Conservation (phyloP, 169 alveolate genomes). For the Cryptosporidium viatorum region DNA sequence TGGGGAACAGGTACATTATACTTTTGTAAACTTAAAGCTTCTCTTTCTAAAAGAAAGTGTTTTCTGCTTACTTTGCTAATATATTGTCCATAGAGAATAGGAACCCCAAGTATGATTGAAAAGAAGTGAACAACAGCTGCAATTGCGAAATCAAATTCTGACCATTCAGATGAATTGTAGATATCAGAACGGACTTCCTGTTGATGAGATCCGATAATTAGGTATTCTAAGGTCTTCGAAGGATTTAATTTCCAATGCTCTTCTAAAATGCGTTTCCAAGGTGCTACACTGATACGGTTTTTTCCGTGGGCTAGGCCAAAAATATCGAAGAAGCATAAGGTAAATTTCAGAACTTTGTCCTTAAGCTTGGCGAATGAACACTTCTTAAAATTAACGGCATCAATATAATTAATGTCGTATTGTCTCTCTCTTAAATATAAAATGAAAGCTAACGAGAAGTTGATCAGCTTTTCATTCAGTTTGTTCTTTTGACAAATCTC, state of each 20-base stretch:
- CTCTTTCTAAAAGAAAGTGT: slow-evolving; percentile 36
- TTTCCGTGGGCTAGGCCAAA: slow-evolving; percentile 65
- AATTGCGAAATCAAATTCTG: slow-evolving; percentile 58
- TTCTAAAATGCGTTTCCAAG: slow-evolving; percentile 61
- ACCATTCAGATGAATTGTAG: slow-evolving; percentile 56
- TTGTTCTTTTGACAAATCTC: slow-evolving; percentile 31
- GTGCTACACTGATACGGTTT: slow-evolving; percentile 18
- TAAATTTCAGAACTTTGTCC: slow-evolving; percentile 1
- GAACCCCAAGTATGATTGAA: slow-evolving; percentile 36
- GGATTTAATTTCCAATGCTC: slow-evolving; percentile 68
- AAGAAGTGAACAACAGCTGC: slow-evolving; percentile 54
- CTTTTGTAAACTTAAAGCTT: slow-evolving; percentile 40
- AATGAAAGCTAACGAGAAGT: slow-evolving; percentile 44
- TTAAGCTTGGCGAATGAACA: background rate
- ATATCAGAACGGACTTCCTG: slow-evolving; percentile 53
- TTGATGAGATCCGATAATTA: slow-evolving; percentile 50
- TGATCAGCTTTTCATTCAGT: slow-evolving; percentile 6
- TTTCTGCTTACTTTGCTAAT: slow-evolving; percentile 48
- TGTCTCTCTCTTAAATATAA: slow-evolving; percentile 73
- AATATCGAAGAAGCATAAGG: slow-evolving; percentile 13
- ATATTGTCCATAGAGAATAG: slow-evolving; percentile 58
- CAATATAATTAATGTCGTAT: slow-evolving; percentile 38
- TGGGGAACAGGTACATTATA: slow-evolving; percentile 52
- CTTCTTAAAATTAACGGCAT: slow-evolving; percentile 29
- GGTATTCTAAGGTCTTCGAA: slow-evolving; percentile 47